Evolutionary conservation across 2,329 filamentous ascomycete genomes (phyloP), one percentile per base, ranked within the genome.

Genomic region (Exophiala alcalophila): DNA sequence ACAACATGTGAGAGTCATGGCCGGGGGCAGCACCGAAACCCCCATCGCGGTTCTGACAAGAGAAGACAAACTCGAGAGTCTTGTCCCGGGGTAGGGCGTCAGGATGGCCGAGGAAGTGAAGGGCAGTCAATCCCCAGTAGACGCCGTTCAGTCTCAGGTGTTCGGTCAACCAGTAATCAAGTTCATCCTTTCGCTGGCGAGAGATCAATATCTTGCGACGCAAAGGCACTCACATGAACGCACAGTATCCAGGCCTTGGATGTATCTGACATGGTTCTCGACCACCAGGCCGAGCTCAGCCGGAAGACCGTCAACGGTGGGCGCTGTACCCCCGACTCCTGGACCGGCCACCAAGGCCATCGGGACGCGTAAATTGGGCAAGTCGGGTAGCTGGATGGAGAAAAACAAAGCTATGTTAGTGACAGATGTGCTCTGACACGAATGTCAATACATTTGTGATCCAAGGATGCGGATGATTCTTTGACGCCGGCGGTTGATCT

Each of bases 131-230:
- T 10, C 92, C 92, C 92, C 92, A 98, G 67, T 98, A 98, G 33
- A 98, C 78, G 30, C 92, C 92, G 63, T 92, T 96, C 44, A 98
- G 77, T 49, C 92, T 88, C 55, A 98, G 76, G 64, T 98, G 92
- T 67, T 98, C 91, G 10, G 92, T 98, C 62, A 97, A 75, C 85
- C 91, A 96, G 71, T 97, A 98, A 65, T 96, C 89, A 57, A 95
- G 82, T 67, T 96, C 87, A 73, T 97, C 89, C 70, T 86, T 89
- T 62, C 85, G 83, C 80, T 84, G 68, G 57, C 59, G 50, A 57
- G 59, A 53, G 50, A 61, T 72, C 60, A 69, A 67, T 59, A 60
- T 18, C 46, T 49, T 30, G 34, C 28, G 25, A 21, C 16, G 18
- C 26, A 25, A 57, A 39, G 9, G 30, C 25, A 52, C 49, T 50